Evolutionary conservation across 2,329 filamentous ascomycete species (phyloP), one percentile per base, ranked within the genome.

Genomic region (Pyrenochaeta sp.): DNA sequence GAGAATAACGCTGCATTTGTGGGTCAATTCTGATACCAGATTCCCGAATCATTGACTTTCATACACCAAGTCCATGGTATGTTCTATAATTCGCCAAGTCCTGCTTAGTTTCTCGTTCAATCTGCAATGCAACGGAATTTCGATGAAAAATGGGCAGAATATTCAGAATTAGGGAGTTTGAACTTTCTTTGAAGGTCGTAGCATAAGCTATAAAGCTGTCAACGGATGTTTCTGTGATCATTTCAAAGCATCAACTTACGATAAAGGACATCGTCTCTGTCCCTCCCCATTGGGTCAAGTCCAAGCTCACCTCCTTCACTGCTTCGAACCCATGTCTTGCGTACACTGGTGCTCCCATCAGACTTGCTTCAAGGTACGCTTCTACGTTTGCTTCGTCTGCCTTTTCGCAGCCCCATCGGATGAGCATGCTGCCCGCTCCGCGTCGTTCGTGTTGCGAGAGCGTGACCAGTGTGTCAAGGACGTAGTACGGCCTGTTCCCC

Each of bases 291-390:
- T 53, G 50, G 21, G 36, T 60, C 57, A 69, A 37, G 48, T 72
- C 67, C 32, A 72, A 22, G n/a, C 43, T 44, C 13, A 68, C 44
- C 13, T 54, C 47, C 37, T 49, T 60, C 2, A 65, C 53, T n/a
- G 35, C 24, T 39, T 58, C 48, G 30, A 69, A 72, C 0, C 66
- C 67, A 54, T 54, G 60, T 19, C 58, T 50, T 35, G 57, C 55
- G 55, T 72, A 72, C 48, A 72, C 48, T 3, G 62, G 62, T 35
- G 49, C 55, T 3, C 66, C 68, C 58, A 69, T 66, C 3, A 47
- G 50, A 39, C 58, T 68, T 10, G 67, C 63, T 41, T 70, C 67
- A 13, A 72, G 32, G 54, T 66, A 72, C 0, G 51, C 48, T 22
- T 67, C 61, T 7, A 69, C 53, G 3, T 61, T 62, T 7, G 35